Percentiles rank a stretch among this genome's conserved stretches.
Conservation (phyloP, 805 yeast species). For the Ogataea wickerhamii region DNA sequence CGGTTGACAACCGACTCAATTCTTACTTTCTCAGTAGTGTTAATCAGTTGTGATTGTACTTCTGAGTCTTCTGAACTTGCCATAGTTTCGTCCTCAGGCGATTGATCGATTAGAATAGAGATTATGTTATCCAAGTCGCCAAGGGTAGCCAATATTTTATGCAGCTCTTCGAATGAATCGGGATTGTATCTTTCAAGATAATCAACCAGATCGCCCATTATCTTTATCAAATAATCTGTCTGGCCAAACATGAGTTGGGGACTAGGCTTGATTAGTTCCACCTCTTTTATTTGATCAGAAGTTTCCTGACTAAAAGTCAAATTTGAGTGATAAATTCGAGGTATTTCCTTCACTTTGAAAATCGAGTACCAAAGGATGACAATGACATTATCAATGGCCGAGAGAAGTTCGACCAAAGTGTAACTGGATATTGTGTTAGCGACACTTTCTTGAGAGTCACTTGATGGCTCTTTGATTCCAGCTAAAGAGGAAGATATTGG, state of each 20-base stretch:
- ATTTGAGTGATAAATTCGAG: slow-evolving; percentile 27
- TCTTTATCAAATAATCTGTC: slow-evolving; percentile 53
- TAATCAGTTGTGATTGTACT: slow-evolving; percentile 15
- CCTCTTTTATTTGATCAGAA: background rate
- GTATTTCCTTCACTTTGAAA: slow-evolving; percentile 28
- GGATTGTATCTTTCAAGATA: slow-evolving; percentile 43
- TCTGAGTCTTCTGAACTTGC: slow-evolving; percentile 3
- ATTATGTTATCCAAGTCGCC: slow-evolving; percentile 31
- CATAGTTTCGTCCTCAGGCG: slow-evolving; percentile 5
- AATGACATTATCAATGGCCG: slow-evolving; percentile 46
- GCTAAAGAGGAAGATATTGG: background rate
- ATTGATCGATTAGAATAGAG: slow-evolving; percentile 28
- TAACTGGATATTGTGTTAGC: slow-evolving; percentile 12
- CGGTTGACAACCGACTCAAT: slow-evolving; percentile 31
- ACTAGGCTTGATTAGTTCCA: slow-evolving; percentile 14
- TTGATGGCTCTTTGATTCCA: slow-evolving; percentile 3
- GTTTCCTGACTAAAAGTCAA: background rate
- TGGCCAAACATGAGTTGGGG: slow-evolving; percentile 48
- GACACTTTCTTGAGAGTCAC: slow-evolving; percentile 5
- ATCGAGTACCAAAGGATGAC: slow-evolving; percentile 64
- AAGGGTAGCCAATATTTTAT: slow-evolving; percentile 19
- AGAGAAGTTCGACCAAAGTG: slow-evolving; percentile 33
- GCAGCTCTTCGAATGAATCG: slow-evolving; percentile 22
- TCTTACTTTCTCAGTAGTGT: slow-evolving; percentile 33
- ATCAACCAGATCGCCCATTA: slow-evolving; percentile 67